These are phyloP conservation scores for Chlorella sorokiniana DNA, from an alignment of 139 green algal genomes.

Conservation along the genomic window DNA sequence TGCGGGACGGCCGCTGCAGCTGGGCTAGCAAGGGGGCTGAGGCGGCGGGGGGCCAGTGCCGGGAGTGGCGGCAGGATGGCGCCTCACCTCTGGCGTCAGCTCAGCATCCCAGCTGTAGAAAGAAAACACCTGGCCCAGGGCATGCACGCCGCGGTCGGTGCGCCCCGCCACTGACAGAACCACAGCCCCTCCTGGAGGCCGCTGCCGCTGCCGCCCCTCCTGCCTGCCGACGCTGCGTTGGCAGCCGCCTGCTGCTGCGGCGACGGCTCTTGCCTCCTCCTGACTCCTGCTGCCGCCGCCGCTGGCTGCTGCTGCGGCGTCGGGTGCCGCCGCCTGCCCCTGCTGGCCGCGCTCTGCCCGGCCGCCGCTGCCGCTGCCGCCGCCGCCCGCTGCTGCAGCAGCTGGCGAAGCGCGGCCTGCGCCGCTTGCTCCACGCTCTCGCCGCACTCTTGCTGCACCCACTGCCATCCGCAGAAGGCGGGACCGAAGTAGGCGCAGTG, in stretches of 20 bases:
- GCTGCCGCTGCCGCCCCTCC: background rate
- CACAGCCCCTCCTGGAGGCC: background rate
- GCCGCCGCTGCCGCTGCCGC: background rate
- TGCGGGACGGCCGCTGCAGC: too few relatives aligned
- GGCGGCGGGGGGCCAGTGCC: background rate
- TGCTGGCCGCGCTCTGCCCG: background rate
- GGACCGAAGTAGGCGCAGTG: background rate
- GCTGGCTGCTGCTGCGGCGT: background rate
- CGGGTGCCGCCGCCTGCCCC: background rate
- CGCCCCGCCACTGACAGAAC: slow-evolving; percentile 5
- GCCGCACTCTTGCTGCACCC: background rate
- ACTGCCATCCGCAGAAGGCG: slow-evolving; percentile 18
- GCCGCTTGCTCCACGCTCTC: background rate
- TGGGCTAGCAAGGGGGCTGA: too few relatives aligned
- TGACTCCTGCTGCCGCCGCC: background rate
- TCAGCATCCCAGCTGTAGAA: slow-evolving; percentile 1
- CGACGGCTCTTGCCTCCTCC: background rate
- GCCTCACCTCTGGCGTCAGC: background rate
- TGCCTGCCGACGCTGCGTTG: too few relatives aligned
- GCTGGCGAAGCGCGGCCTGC: background rate
- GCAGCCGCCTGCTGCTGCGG: too few relatives aligned
- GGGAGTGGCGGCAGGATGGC: background rate
- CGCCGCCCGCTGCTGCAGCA: background rate
- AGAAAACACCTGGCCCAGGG: background rate
- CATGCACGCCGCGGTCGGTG: slow-evolving; percentile 14